Evolutionary conservation across 2,329 filamentous ascomycete genomes (phyloP).

Genomic region (Neodidymelliopsis sp.): DNA sequence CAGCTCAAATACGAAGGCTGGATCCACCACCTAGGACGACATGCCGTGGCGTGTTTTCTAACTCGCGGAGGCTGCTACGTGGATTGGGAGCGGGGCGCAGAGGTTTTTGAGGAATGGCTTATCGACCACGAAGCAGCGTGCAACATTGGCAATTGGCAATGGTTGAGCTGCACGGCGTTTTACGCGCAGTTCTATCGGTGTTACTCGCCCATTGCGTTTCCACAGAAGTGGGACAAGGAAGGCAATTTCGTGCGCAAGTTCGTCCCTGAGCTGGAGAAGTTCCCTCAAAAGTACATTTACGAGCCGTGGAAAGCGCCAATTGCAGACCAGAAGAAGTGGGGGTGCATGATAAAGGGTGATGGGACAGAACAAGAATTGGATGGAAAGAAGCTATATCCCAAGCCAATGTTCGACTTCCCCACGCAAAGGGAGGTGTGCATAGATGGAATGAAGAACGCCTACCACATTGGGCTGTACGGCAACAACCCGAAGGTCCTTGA

Average conservation of each 20-base stretch:
- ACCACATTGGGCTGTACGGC: constrained; percentile 69
- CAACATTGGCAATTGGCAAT: constrained; percentile 81
- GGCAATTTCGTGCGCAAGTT: constrained; percentile 70
- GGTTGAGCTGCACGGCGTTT: constrained; percentile 78
- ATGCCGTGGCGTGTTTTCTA: constrained; percentile 82
- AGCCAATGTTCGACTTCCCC: constrained; percentile 79
- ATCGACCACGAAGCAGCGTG: constrained; percentile 78
- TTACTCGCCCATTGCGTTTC: constrained; percentile 75
- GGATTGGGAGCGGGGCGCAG: constrained; percentile 79
- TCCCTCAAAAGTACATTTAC: constrained; percentile 76
- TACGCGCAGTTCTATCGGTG: constrained; percentile 75
- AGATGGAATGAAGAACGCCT: constrained; percentile 74
- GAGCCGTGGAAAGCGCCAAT: constrained; percentile 80
- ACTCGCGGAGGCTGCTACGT: constrained; percentile 80
- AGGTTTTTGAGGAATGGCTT: constrained; percentile 79
- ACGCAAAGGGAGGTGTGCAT: constrained; percentile 69
- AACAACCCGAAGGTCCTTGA: constrained; percentile 67
- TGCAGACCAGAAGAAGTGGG: constrained; percentile 72
- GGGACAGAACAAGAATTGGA: constrained; percentile 47
- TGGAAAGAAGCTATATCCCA: constrained; percentile 66
- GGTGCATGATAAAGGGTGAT: constrained; percentile 65
- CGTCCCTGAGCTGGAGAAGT: constrained; percentile 69
- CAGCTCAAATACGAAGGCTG: constrained; percentile 75
- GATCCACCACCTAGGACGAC: constrained; percentile 81
- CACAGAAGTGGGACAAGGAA: constrained; percentile 77